Percentiles rank a stretch among this genome's conserved stretches.
These are phyloP conservation scores for Carex parvula DNA, from an alignment of 176 grass and related monocot genomes.

Conservation along the genomic window DNA sequence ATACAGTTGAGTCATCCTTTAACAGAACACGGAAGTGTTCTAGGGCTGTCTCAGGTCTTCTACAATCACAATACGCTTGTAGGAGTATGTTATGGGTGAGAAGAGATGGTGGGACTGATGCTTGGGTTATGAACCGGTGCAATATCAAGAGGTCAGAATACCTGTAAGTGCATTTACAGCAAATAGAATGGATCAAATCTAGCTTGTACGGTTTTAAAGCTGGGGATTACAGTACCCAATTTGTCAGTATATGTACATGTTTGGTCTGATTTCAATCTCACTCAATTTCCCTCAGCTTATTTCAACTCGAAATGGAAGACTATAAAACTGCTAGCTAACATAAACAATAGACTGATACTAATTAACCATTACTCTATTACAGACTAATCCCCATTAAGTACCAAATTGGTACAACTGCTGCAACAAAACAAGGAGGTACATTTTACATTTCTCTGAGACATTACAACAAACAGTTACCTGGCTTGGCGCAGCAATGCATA, in stretches of 20 bases:
- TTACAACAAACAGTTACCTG: constrained; percentile 30
- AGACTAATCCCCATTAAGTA: not conserved
- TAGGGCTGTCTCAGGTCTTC: constrained; percentile 64
- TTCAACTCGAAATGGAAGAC: not conserved
- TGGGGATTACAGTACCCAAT: not conserved
- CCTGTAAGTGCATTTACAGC: constrained; percentile 16
- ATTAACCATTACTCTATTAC: not conserved
- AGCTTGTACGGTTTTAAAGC: not conserved
- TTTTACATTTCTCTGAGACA: not conserved
- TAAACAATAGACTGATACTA: not conserved
- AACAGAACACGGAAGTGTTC: constrained; percentile 83
- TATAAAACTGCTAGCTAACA: not conserved
- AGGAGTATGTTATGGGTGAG: constrained; percentile 81
- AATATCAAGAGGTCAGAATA: constrained; percentile 77
- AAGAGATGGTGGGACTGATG: constrained; percentile 70
- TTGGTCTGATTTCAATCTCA: not conserved
- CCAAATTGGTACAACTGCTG: not conserved
- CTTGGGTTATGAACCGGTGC: constrained; percentile 93
- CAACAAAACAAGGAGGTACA: not conserved
- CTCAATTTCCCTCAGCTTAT: not conserved
- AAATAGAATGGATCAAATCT: not conserved
- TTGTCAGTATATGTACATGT: not conserved
- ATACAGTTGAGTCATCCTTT: constrained; percentile 68
- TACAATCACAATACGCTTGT: constrained; percentile 80
- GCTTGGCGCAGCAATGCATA: constrained; percentile 71